Evolutionary conservation across 495 filamentous ascomycete genomes (phyloP).

Genomic region (Aspergillus homomorphus): DNA sequence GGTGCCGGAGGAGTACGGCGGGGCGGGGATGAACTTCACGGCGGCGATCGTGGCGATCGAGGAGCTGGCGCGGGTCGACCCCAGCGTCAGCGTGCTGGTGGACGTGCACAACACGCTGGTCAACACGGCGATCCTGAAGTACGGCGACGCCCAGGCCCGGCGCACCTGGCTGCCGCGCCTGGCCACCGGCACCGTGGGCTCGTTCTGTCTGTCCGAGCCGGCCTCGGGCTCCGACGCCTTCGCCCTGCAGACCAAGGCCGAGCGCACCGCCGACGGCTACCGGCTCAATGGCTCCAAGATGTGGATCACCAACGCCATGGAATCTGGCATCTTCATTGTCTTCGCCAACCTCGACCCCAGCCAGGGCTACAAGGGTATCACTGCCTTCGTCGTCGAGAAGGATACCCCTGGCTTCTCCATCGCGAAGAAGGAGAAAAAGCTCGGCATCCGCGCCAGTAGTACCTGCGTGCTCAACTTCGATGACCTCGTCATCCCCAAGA

Average conservation of each 20-base stretch:
- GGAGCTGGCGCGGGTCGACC: slow-evolving; percentile 91
- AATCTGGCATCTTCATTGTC: slow-evolving; percentile 93
- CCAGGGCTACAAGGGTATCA: slow-evolving; percentile 93
- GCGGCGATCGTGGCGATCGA: slow-evolving; percentile 94
- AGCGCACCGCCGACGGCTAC: slow-evolving; percentile 73
- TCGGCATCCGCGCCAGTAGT: slow-evolving; percentile 91
- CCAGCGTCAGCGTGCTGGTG: slow-evolving; percentile 86
- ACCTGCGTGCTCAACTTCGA: slow-evolving; percentile 98
- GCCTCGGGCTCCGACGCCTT: slow-evolving; percentile 94
- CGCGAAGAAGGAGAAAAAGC: slow-evolving; percentile 99
- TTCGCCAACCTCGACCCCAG: slow-evolving; percentile 91
- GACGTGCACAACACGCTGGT: slow-evolving; percentile 98
- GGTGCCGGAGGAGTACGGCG: slow-evolving; percentile 94
- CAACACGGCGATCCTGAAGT: slow-evolving; percentile 89
- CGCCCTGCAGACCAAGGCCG: slow-evolving; percentile 83
- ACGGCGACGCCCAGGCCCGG: slow-evolving; percentile 70
- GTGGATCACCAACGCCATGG: slow-evolving; percentile 98
- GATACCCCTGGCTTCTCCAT: slow-evolving; percentile 84
- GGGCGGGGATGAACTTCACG: slow-evolving; percentile 98
- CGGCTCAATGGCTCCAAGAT: slow-evolving; percentile 91
- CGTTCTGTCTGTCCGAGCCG: slow-evolving; percentile 95
- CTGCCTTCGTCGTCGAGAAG: slow-evolving; percentile 93
- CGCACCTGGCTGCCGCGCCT: slow-evolving; percentile 83
- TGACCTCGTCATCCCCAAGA: slow-evolving; percentile 85
- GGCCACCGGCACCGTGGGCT: slow-evolving; percentile 87